phyloP scores from a whole-genome alignment of 352 stramenopile species.

The Phytophthora colocasiae region DNA sequence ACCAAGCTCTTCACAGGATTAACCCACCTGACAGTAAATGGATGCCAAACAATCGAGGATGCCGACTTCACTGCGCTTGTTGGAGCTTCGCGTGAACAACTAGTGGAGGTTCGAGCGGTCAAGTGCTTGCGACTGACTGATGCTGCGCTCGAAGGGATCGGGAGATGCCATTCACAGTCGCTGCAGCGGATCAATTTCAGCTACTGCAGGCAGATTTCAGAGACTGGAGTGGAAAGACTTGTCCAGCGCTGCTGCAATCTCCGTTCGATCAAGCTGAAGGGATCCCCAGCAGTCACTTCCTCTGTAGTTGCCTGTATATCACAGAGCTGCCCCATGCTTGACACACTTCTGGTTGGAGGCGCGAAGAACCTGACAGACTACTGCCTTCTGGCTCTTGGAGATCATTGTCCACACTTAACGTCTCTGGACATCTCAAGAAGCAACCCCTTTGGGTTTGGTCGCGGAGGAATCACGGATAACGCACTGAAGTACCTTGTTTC shows the following conservation, averaged over 20 bases:
- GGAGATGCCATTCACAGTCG: slow-evolving; percentile 38
- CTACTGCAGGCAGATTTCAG: slow-evolving; percentile 62
- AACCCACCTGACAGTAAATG: slow-evolving; percentile 56
- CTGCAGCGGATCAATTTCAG: slow-evolving; percentile 64
- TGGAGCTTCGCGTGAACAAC: slow-evolving; percentile 35
- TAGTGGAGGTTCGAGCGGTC: slow-evolving; percentile 56
- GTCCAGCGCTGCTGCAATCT: slow-evolving; percentile 39
- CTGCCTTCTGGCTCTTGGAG: slow-evolving; percentile 46
- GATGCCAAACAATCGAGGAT: slow-evolving; percentile 62
- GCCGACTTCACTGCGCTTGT: slow-evolving; percentile 50
- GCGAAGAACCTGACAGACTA: slow-evolving; percentile 57
- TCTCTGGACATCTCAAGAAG: slow-evolving; percentile 67
- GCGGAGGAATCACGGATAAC: slow-evolving; percentile 56
- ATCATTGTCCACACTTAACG: slow-evolving; percentile 46
- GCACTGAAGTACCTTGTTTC: slow-evolving; percentile 50
- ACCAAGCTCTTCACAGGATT: slow-evolving; percentile 42
- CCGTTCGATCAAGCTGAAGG: slow-evolving; percentile 56
- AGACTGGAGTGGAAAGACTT: slow-evolving; percentile 39
- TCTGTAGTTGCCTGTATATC: slow-evolving; percentile 43
- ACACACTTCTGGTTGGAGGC: slow-evolving; percentile 53
- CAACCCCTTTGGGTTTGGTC: slow-evolving; percentile 70
- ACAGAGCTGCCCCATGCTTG: slow-evolving; percentile 40
- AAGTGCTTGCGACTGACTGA: slow-evolving; percentile 68
- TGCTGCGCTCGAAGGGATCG: slow-evolving; percentile 33
- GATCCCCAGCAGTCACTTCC: slow-evolving; percentile 63